Conservation (phyloP, 495 filamentous ascomycete genomes). For the Podospora comata region DNA sequence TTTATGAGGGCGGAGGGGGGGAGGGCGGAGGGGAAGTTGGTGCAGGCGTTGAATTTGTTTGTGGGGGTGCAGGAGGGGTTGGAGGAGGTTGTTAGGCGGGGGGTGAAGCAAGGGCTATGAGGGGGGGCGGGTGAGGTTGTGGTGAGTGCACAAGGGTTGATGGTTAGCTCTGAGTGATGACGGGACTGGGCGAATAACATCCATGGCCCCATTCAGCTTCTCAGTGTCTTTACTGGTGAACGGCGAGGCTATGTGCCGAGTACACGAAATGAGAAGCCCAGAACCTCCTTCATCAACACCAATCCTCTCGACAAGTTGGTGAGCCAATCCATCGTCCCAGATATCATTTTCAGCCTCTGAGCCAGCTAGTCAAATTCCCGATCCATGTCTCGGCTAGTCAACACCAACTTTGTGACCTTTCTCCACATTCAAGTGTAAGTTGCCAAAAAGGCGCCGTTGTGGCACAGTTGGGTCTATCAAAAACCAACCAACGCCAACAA, state of each 20-base stretch:
- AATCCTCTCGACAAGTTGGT: not conserved
- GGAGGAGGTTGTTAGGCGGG: slow-evolving; percentile 41
- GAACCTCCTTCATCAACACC: not conserved
- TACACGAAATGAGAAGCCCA: not conserved
- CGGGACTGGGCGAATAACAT: not conserved
- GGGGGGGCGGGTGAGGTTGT: not conserved
- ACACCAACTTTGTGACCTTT: not conserved
- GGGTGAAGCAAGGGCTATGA: not conserved
- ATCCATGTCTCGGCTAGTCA: not conserved
- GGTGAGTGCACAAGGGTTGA: not conserved
- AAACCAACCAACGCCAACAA: not conserved
- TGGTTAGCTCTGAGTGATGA: not conserved
- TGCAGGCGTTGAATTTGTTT: slow-evolving; percentile 61
- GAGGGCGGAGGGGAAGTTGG: slow-evolving; percentile 51
- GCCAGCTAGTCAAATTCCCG: not conserved
- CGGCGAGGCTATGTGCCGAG: not conserved
- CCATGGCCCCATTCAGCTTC: no score
- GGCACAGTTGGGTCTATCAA: not conserved
- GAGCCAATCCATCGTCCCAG: not conserved
- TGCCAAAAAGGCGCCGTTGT: not conserved
- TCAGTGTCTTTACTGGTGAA: not conserved
- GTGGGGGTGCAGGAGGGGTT: slow-evolving; percentile 56
- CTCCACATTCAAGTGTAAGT: not conserved
- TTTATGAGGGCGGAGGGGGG: slow-evolving; percentile 50
- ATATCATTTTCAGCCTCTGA: not conserved